Conservation (phyloP, 805 yeast species). For the Isabelozyma heimii region DNA sequence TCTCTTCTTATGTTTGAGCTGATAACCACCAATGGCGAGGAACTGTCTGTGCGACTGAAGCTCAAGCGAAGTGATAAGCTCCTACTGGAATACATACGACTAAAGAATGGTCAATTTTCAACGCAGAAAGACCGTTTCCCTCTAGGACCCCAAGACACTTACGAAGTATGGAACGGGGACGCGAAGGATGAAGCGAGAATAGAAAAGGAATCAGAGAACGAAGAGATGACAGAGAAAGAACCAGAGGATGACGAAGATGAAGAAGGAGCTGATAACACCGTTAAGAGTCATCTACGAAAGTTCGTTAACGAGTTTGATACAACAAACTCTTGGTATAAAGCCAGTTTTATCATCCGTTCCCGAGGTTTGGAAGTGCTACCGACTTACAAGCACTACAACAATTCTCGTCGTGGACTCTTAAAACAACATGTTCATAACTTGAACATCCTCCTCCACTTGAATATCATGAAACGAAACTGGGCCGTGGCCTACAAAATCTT, state of each 20-base stretch:
- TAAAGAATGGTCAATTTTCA: constrained; percentile 9
- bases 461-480: constrained; percentile 53
- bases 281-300: constrained; percentile 1
- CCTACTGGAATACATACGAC: constrained; percentile 12
- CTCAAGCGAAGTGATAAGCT: background rate
- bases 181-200: constrained; percentile 4
- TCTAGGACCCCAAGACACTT: constrained; percentile 29
- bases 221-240: background rate
- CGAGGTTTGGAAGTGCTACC: constrained; percentile 23
- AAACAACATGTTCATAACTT: constrained; percentile 33
- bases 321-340: constrained; percentile 14
- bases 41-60: background rate
- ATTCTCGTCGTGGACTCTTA: constrained; percentile 2
- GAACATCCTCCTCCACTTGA: constrained; percentile 46
- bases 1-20: background rate
- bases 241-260: constrained; percentile 1
- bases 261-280: constrained; percentile 4
- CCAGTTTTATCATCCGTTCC: constrained; percentile 16
- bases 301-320: constrained; percentile 14
- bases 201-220: constrained; percentile 1
- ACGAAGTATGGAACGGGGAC: constrained; percentile 29
- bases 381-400: constrained; percentile 5
- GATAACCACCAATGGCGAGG: background rate
- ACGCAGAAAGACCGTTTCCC: background rate
- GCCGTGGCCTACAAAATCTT: constrained; percentile 51